Base-by-base conservation (phyloP, 1,284 basidiomycete species). In the Trametes hirsuta region DNA sequence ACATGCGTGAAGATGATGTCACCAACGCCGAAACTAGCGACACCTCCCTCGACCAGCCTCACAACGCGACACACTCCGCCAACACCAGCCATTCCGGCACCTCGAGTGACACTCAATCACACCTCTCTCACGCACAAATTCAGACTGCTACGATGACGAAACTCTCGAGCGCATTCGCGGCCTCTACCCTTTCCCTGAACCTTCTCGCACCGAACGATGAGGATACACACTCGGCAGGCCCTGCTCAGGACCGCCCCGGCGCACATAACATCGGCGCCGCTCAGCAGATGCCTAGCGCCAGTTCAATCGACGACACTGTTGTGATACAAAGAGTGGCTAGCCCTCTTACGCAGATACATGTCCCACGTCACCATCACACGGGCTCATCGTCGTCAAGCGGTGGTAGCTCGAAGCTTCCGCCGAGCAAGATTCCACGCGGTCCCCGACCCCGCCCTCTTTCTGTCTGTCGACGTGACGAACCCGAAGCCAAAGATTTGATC, bases 81-180 rank as follows among this genome's bases (percentile, higher is more conserved):
- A 61, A 65, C 61, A 63, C 61, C 21, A 65, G 64, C 53, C 55
- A 63, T 25, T 66, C 66, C 21, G 53, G 63, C 34, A 66, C 68
- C 37, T 64, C 64, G 36, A 69, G 66, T 45, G 66, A 67, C 48
- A 63, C 66, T 48, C 62, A 66, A 40, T 66, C 59, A n/a, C 57
- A 59, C 42, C 46, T 61, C 49, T 66, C 66, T 37, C 66, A 69
- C 40, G 66, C 64, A 1, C 67, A 71, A 45, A 68, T 72, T 24
- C 67, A 68, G 30, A 68, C 67, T 2, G 70, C 69, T 6, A 69
- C 67, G 37, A 56, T 69, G 54, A 69, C 67, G 45, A 69, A 68
- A 46, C 59, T 67, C 21, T 52, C 59, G 2, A 64, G 54, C 45
- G 68, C 66, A 11, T 62, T 66, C 25, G 68, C 67, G n/a, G 56